Percentiles rank a stretch among this genome's conserved stretches.
Conservation (phyloP, 352 stramenopile species). For the Aphanomyces stellatus region DNA sequence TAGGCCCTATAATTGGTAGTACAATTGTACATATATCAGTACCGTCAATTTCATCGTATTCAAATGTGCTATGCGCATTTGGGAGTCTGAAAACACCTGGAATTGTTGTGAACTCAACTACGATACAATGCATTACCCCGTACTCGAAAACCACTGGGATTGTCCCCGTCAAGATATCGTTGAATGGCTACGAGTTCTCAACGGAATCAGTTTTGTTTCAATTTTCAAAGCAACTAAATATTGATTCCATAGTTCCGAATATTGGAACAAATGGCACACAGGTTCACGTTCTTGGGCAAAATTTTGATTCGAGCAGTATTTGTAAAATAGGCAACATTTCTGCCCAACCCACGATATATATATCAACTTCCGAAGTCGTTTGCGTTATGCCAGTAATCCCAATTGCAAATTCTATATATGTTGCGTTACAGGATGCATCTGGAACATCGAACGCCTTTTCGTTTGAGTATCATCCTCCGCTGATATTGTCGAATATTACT, state of each 20-base stretch:
- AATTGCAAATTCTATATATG: not conserved
- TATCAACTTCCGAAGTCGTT: conserved; percentile 27
- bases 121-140: conserved; percentile 4
- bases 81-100: not conserved
- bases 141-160: not conserved
- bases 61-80: conserved; percentile 1
- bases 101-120: not conserved
- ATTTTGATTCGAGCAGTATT: not conserved
- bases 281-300: not conserved
- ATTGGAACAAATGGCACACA: not conserved
- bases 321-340: not conserved
- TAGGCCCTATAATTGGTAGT: not conserved
- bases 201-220: not conserved
- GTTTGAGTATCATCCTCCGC: not conserved
- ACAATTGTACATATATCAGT: not conserved
- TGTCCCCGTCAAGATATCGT: not conserved
- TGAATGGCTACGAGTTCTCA: conserved; percentile 14
- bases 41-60: not conserved
- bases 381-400: conserved; percentile 16
- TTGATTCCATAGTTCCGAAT: not conserved
- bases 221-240: not conserved
- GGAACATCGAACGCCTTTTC: not conserved
- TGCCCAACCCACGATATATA: conserved; percentile 2
- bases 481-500: not conserved
- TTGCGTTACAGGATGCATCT: not conserved